Base-by-base conservation (phyloP, 83 land plant species). In the Picea abies region DNA sequence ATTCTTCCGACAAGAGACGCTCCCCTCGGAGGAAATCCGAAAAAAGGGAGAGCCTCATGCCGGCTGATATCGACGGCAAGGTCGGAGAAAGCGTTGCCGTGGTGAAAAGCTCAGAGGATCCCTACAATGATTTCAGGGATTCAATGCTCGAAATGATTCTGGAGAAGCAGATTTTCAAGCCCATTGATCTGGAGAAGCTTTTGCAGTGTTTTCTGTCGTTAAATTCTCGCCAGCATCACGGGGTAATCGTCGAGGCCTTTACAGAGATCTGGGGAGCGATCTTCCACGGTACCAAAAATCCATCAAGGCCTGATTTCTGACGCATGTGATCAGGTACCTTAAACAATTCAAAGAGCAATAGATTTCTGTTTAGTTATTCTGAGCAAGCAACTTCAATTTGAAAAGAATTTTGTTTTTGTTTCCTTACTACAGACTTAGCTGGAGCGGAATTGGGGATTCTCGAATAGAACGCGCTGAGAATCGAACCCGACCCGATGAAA, bases 81-180 rank as follows among this genome's bases (percentile, higher is more conserved):
- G 88, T 90, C 60, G 86, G 85, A 76, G 90, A 87, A 73, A 88
- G 92, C 69, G 86, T 88, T 39, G 92, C 94, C 70, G 89, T 93
- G 79, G 93, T 89, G 91, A 93, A 93, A 86, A 85, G 83, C 17
- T 88, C 94, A 12, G 60, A 81, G 26, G 89, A 90, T 84, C 94
- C 94, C 0, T 88, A 87, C 81, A 71, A 56, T 2, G 94, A 92
- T 78, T 92, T 92, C 79, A 79, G 78, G 39, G 85, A 82, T 1
- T 92, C 94, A 2, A 92, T 92, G 92, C 82, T 88, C 12, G 92
- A 90, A 79, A 92, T 92, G 94, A 88, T 92, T 67, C 25, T 86
- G 23, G 94, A 88, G 84, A 88, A 88, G 81, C 88, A 90, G 83
- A 85, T 92, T 11, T 85, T 82, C 83, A 52, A 75, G 17, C 68